Evolutionary conservation across 2,329 filamentous ascomycete genomes (phyloP).

Genomic region (Sclerotinia nivalis): DNA sequence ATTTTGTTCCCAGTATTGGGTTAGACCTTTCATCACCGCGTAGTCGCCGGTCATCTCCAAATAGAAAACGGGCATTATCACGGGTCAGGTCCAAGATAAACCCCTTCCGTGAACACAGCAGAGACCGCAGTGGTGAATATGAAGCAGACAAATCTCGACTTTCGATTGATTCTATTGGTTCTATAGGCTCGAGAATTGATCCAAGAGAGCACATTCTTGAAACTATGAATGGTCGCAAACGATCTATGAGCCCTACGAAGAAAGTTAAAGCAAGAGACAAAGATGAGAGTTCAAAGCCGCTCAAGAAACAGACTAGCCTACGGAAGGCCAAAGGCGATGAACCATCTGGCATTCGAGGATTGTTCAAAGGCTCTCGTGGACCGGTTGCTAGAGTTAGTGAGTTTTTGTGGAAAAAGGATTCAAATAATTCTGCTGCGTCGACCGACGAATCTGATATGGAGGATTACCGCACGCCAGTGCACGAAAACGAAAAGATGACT

Average conservation of each 20-base stretch:
- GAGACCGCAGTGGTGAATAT: conserved; percentile 54
- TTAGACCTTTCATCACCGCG: conserved; percentile 63
- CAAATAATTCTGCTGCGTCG: conserved; percentile 46
- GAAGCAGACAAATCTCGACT: conserved; percentile 27
- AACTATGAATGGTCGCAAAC: conserved; percentile 26
- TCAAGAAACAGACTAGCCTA: conserved; percentile 53
- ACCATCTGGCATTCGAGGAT: conserved; percentile 63
- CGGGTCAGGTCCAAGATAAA: conserved; percentile 45
- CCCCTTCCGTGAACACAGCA: conserved; percentile 41
- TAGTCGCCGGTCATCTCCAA: conserved; percentile 65
- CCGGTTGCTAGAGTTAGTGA: conserved; percentile 64
- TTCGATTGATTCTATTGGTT: conserved; percentile 23
- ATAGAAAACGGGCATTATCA: conserved; percentile 54
- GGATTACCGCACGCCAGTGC: conserved; percentile 43
- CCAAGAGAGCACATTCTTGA: conserved; percentile 36
- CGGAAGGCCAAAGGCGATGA: conserved; percentile 48
- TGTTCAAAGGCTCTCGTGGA: conserved; percentile 74
- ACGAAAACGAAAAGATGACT: conserved; percentile 43
- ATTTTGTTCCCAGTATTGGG: conserved; percentile 56
- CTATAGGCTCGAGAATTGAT: conserved; percentile 14
- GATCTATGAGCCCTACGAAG: conserved; percentile 45
- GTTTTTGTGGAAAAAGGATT: conserved; percentile 59
- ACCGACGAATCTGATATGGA: conserved; percentile 52
- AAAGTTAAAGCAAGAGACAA: conserved; percentile 44
- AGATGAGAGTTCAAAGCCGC: conserved; percentile 52